A percentile compares a stretch with the other conserved stretches of the same genome.
Conservation (phyloP, 2,329 filamentous ascomycete species). For the Colletotrichum lupini region DNA sequence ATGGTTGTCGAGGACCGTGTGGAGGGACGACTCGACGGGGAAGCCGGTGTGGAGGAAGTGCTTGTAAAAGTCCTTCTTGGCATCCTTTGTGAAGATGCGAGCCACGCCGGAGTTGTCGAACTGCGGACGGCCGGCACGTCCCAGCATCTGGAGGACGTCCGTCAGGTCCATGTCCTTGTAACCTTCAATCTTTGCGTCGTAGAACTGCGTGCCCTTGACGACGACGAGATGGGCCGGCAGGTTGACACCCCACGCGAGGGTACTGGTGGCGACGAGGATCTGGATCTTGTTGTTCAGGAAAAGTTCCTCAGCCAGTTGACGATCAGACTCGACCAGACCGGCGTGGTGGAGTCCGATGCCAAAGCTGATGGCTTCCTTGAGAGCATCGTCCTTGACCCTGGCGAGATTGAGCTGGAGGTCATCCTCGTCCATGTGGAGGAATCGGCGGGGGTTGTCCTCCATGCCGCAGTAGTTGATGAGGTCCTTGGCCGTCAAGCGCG, state of each 20-base stretch:
- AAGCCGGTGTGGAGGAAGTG: constrained; percentile 99
- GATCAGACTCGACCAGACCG: constrained; percentile 93
- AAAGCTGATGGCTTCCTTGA: constrained; percentile 95
- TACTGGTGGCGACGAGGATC: constrained; percentile 94
- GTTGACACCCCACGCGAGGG: constrained; percentile 98
- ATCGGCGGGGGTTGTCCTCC: constrained; percentile 96
- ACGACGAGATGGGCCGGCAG: constrained; percentile 96
- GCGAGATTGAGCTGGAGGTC: constrained; percentile 89
- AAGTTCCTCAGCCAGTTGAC: constrained; percentile 90
- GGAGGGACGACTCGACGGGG: constrained; percentile 94
- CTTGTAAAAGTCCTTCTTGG: constrained; percentile 99
- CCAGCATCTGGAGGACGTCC: constrained; percentile 97
- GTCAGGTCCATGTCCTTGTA: constrained; percentile 99
- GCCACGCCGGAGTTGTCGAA: constrained; percentile 97
- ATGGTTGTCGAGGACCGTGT: constrained; percentile 97
- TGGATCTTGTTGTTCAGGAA: constrained; percentile 99
- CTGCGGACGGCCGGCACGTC: constrained; percentile 92
- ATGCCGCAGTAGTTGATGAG: constrained; percentile 98
- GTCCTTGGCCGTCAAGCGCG: constrained; percentile 93
- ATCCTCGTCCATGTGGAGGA: constrained; percentile 94
- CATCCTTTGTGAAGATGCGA: constrained; percentile 95
- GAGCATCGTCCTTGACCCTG: constrained; percentile 90
- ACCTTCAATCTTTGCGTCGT: constrained; percentile 95
- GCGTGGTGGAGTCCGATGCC: constrained; percentile 98
- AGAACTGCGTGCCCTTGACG: constrained; percentile 98